These are phyloP conservation scores for Castanea crenata DNA, from an alignment of 306 rosid species.

Conservation along the genomic window DNA sequence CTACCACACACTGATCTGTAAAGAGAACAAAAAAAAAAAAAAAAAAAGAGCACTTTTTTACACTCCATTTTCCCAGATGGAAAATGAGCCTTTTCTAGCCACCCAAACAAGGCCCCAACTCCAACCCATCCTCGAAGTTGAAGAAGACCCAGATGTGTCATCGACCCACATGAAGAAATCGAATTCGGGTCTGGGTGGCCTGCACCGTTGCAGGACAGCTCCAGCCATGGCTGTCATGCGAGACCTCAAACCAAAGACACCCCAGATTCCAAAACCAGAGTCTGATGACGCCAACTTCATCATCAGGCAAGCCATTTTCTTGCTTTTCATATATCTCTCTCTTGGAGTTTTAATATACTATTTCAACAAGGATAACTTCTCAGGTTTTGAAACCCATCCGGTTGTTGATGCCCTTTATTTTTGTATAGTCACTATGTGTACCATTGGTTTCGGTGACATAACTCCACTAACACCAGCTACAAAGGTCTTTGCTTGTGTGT, in stretches of 20 bases:
- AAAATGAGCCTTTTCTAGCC: slow-evolving; percentile 46
- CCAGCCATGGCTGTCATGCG: slow-evolving; percentile 61
- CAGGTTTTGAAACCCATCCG: slow-evolving; percentile 68
- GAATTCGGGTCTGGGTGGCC: neutral
- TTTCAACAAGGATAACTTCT: slow-evolving; percentile 54
- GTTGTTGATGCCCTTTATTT: slow-evolving; percentile 79
- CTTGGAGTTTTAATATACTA: slow-evolving; percentile 68
- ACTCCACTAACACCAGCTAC: slow-evolving; percentile 57
- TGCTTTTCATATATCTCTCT: slow-evolving; percentile 52
- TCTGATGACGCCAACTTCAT: slow-evolving; percentile 42
- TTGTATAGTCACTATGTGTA: slow-evolving; percentile 82
- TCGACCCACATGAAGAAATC: slow-evolving; percentile 33
- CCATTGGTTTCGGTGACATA: slow-evolving; percentile 83
- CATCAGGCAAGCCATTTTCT: slow-evolving; percentile 54
- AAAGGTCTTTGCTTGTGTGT: slow-evolving; percentile 63
- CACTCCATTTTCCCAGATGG: slow-evolving; percentile 36
- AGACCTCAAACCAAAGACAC: slow-evolving; percentile 35
- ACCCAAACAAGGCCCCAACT: slow-evolving; percentile 36
- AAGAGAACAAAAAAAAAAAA: neutral
- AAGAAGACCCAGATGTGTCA: slow-evolving; percentile 17
- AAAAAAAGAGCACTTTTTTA: neutral
- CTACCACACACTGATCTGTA: neutral
- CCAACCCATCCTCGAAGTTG: slow-evolving; percentile 18
- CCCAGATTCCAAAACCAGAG: slow-evolving; percentile 47
- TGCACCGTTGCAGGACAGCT: slow-evolving; percentile 72